These are phyloP conservation scores for Amylocystis lapponica DNA, from an alignment of 768 basidiomycete species.

Conservation along the genomic window DNA sequence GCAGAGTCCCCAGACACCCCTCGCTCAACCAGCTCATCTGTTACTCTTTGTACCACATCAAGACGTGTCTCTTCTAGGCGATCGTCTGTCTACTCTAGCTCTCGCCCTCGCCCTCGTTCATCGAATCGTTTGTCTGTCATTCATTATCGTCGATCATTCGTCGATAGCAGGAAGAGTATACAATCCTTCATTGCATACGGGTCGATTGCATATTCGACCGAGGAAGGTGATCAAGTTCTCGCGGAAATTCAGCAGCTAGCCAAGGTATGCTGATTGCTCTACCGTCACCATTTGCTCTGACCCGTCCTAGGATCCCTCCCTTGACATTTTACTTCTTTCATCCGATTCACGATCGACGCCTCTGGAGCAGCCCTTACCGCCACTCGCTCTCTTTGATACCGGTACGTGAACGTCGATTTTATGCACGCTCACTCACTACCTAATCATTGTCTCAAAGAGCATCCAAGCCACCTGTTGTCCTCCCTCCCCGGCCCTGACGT, in stretches of 20 bases:
- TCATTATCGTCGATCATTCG: slow-evolving; percentile 29
- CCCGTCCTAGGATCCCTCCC: slow-evolving; percentile 9
- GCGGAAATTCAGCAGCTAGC: no score
- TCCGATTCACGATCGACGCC: slow-evolving; percentile 3
- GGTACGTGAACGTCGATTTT: slow-evolving; percentile 6
- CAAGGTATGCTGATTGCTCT: no score
- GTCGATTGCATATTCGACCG: slow-evolving; percentile 7
- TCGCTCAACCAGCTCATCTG: slow-evolving; percentile 13
- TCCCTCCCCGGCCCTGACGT: background rate
- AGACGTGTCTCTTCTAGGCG: slow-evolving; percentile 6
- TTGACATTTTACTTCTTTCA: slow-evolving; percentile 12
- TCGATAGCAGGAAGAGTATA: slow-evolving; percentile 24
- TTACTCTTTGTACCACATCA: slow-evolving; percentile 17
- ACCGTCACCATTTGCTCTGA: background rate
- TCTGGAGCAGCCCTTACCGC: slow-evolving; percentile 1
- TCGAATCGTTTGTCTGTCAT: slow-evolving; percentile 29
- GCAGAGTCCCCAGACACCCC: slow-evolving; percentile 9
- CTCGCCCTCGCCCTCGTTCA: slow-evolving; percentile 25
- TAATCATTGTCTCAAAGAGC: background rate
- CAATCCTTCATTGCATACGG: slow-evolving; percentile 17
- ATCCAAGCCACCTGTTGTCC: background rate
- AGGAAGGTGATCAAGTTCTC: no score
- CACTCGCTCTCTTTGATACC: slow-evolving; percentile 10
- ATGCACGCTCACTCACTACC: background rate
- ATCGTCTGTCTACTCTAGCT: slow-evolving; percentile 29